Percentiles rank a stretch among this genome's conserved stretches.
These are phyloP conservation scores for Penicillium capsulatum DNA, from an alignment of 2,329 filamentous ascomycete genomes.

Conservation along the genomic window DNA sequence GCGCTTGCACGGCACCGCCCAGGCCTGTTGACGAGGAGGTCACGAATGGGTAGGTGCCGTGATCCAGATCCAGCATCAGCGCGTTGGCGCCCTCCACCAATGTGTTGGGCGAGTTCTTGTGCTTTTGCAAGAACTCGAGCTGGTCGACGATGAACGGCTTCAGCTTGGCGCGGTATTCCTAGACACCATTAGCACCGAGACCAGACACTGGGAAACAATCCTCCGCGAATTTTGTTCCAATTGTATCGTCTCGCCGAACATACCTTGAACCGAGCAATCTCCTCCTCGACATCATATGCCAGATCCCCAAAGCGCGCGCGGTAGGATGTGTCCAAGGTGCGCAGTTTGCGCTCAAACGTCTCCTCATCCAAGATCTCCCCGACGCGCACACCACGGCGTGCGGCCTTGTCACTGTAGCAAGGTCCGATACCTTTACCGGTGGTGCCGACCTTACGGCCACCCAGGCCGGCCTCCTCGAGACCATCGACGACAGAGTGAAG, in stretches of 20 bases:
- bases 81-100: constrained; percentile 62
- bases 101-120: constrained; percentile 53
- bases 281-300: constrained; percentile 57
- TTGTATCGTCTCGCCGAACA: no score
- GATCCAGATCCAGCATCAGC: constrained; percentile 57
- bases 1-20: constrained; percentile 53
- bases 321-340: constrained; percentile 50
- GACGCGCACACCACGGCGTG: constrained; percentile 56
- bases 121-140: constrained; percentile 52
- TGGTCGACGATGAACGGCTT: constrained; percentile 41
- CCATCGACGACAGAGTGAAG: constrained; percentile 46
- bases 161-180: constrained; percentile 38
- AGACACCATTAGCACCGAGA: neutral
- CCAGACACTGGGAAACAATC: neutral
- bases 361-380: constrained; percentile 56
- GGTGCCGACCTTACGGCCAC: constrained; percentile 47
- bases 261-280: constrained; percentile 56
- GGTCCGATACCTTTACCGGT: constrained; percentile 53
- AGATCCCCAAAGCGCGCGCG: constrained; percentile 57
- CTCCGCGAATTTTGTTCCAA: neutral
- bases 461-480: constrained; percentile 43
- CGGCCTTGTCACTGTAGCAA: constrained; percentile 61
- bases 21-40: constrained; percentile 48
- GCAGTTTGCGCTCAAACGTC: constrained; percentile 53
- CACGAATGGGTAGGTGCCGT: constrained; percentile 51